Base-by-base conservation (phyloP, 1,284 basidiomycete genomes). In the Cryptococcus sp. region DNA sequence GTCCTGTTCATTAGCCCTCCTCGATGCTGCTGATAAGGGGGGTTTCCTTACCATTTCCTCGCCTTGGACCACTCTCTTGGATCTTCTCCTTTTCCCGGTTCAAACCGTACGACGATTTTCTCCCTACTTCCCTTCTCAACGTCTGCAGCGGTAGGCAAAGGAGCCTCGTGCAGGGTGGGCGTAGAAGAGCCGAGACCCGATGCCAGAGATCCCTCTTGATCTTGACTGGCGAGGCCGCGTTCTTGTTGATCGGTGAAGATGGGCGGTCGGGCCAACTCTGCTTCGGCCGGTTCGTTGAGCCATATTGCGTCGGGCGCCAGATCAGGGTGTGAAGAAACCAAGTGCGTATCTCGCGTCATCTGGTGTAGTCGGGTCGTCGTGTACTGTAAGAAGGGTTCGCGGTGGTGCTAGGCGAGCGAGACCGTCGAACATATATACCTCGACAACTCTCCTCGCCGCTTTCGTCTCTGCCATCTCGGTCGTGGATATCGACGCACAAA, bases 261-360 rank as follows among this genome's bases (percentile, higher is more conserved):
- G 3, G 66, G 66, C 12, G 66, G 66, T 16, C 48, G 38, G 37
- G 65, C 63, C 36, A 67, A 48, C 41, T 67, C 65, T 22, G 63
- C 65, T 57, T 66, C 66, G 37, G 66, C 52, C 4, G 66, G 66
- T 45, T 66, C 61, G 38, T 25, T 39, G 21, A 39, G 28, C 14
- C 28, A 14, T 7, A 14, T 14, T 31, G 28, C 7, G 14, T 31
- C 9, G 28, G 28, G 28, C 28, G 28, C 14, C 14, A 7, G 28
- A 31, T 31, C n/a, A n/a, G 14, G 7, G 14, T 31, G 14, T 31
- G 14, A 7, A 31, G 28, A 31, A n/a, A n/a, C n/a, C 28, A 14
- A 31, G 28, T 31, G 28, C 7, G 28, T 31, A 7, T 31, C 14
- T 31, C 28, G 14, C 28, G 28, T 7, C 7, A 31, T 7, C 7